Evolutionary conservation across 331 rosid genomes (phyloP), one percentile per base, ranked within the genome.

Genomic region (Malus hybrid): DNA sequence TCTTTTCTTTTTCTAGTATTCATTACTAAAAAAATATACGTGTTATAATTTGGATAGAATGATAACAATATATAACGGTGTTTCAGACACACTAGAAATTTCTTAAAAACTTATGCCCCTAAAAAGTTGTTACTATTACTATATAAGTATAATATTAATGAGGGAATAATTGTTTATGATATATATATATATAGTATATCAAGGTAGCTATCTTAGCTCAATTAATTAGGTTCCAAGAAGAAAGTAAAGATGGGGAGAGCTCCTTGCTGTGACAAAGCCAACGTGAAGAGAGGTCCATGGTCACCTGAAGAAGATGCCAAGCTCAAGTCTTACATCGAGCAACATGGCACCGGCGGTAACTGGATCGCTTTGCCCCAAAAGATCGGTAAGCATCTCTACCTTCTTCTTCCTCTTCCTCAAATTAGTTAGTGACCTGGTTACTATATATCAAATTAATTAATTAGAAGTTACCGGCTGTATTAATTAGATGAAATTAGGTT

Each of bases 251-350:
- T 92, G 97, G 96, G 97, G 24, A 90, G 97, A 78, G 97, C 97
- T 83, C 97, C 97, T 83, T 92, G 97, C 79, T 92, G 97, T 71
- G 97, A 92, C 89, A 92, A 92, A 84, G 93, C 97, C 76, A 92
- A 90, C 87, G 97, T 92, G 73, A 92, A 92, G 93, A 92, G 83
- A 87, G 97, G 97, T 0, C 97, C 97, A 39, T 92, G 97, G 97
- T 90, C 97, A 0, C 87, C 96, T 6, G 96, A 92, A 80, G 97
- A 92, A 90, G 97, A 92, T 36, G 55, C 88, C 65, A 92, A 90
- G 75, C 97, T 92, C 88, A 92, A 92, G 81, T 90, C 97, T 28
- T 88, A 88, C 77, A 92, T 92, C 77, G 93, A 92, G 20, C 33
- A 88, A 34, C 88, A 90, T n/a, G 97, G 96, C 33, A 92, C 97